Base-by-base conservation (phyloP, 768 basidiomycete species). In the Infundibulicybe gibba region DNA sequence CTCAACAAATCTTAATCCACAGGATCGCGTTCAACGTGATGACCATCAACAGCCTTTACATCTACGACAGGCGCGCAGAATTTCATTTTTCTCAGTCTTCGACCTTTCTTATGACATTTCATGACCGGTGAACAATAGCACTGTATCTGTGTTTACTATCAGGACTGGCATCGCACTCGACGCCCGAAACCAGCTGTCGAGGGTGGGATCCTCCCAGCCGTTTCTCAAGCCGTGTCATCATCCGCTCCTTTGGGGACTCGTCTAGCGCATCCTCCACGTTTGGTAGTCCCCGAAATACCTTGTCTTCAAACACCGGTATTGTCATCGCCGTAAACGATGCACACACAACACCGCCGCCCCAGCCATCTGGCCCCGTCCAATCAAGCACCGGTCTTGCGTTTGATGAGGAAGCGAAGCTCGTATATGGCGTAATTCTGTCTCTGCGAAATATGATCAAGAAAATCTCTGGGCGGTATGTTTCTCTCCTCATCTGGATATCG, bases 331-430 rank as follows among this genome's bases (percentile, higher is more conserved):
- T 64, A 46, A 73, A 71, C 48, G 79, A 83, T 34, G 53, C 64
- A 3, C 50, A 55, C 44, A 66, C 67, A 40, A 58, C 56, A 16
- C 62, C 72, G 12, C 62, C 72, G 16, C 63, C 75, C 8, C 65
- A 69, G 20, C 49, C 68, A 19, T 69, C 68, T 55, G 56, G 66
- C 3, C 58, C 70, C 14, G 57, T 64, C 0, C 56, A 63, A 19
- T 69, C 74, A 9, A 79, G 69, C 50, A 73, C 80, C 3, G 81
- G 79, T 14, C 70, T 99, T 15, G 74, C 95, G 5, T 98, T 99
- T 55, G 97, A 99, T 60, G 97, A 99, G 64, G 95, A 99, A 65
- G 86, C 87, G 1, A 99, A 99, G 62, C 77, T 99, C 50, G 94
- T 99, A 0, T 99, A 98, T 62, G 97, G 97, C 47, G 90, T 99